Conservation (phyloP, 2,329 filamentous ascomycete genomes). For the Arthrobotrys iridis region DNA sequence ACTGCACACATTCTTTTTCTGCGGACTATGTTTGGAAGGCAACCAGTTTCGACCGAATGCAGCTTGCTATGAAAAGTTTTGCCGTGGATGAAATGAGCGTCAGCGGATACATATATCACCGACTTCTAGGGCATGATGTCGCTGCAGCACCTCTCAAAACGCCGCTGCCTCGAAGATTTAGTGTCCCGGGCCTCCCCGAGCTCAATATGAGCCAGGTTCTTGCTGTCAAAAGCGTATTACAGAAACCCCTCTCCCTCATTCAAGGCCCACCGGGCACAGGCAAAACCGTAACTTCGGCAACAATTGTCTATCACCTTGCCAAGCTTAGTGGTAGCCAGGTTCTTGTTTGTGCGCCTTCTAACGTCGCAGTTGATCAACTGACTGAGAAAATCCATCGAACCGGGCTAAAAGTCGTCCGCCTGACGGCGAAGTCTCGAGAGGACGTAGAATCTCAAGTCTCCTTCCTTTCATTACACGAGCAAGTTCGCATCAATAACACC, state of each 20-base stretch:
- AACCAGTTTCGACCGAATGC: conserved; percentile 99
- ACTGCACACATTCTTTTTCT: conserved; percentile 97
- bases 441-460: conserved; percentile 98
- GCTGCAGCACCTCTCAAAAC: conserved; percentile 95
- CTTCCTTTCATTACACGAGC: conserved; percentile 93
- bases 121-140: conserved; percentile 92
- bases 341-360: conserved; percentile 94
- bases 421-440: conserved; percentile 98
- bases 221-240: conserved; percentile 92
- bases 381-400: conserved; percentile 96
- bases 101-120: conserved; percentile 98
- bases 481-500: conserved; percentile 96
- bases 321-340: conserved; percentile 96
- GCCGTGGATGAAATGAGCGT: conserved; percentile 98
- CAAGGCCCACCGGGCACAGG: conserved; percentile 96
- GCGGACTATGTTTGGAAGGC: conserved; percentile 99
- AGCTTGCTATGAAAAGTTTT: conserved; percentile 98
- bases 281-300: conserved; percentile 98
- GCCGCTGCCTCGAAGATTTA: conserved; percentile 94
- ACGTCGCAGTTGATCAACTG: conserved; percentile 97
- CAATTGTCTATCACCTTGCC: conserved; percentile 96
- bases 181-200: conserved; percentile 90
- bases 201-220: conserved; percentile 95
- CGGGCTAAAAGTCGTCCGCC: conserved; percentile 92
- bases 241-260: conserved; percentile 92